Evolutionary conservation across 2,329 filamentous ascomycete genomes (phyloP).

Genomic region (Penicillium concentricum): DNA sequence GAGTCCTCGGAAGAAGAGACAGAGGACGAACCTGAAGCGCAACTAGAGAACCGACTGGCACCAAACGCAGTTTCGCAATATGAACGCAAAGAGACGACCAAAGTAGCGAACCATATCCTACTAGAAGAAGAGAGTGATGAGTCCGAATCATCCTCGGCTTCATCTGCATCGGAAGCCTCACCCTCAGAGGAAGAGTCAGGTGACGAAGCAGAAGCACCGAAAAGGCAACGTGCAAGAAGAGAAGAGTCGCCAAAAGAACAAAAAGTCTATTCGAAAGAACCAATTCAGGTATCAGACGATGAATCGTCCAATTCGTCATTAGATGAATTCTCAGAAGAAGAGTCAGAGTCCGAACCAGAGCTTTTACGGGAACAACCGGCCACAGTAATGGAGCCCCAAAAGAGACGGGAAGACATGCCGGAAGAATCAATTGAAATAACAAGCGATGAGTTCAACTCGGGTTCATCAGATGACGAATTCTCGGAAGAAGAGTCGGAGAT

Average conservation of each 20-base stretch:
- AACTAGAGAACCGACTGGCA: neutral
- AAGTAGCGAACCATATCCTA: neutral
- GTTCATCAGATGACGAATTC: neutral
- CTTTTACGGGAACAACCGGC: neutral
- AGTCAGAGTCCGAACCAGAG: neutral
- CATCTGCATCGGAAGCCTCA: neutral
- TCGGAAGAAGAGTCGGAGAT: neutral
- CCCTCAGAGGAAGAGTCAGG: neutral
- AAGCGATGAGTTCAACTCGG: neutral
- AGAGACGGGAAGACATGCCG: no score
- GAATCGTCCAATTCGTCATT: neutral
- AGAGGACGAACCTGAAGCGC: no score
- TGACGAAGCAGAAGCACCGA: neutral
- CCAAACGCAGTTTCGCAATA: neutral
- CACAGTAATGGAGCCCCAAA: neutral
- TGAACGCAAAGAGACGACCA: neutral
- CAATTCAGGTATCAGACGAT: neutral
- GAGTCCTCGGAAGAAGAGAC: neutral
- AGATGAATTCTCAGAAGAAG: neutral
- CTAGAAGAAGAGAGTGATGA: neutral
- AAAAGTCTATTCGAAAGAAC: neutral
- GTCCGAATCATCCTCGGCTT: neutral
- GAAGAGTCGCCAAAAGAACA: neutral
- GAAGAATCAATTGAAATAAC: no score
- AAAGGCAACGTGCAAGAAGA: neutral